These are phyloP conservation scores for Carpinus viminea DNA, from an alignment of 306 rosid genomes.

Conservation along the genomic window DNA sequence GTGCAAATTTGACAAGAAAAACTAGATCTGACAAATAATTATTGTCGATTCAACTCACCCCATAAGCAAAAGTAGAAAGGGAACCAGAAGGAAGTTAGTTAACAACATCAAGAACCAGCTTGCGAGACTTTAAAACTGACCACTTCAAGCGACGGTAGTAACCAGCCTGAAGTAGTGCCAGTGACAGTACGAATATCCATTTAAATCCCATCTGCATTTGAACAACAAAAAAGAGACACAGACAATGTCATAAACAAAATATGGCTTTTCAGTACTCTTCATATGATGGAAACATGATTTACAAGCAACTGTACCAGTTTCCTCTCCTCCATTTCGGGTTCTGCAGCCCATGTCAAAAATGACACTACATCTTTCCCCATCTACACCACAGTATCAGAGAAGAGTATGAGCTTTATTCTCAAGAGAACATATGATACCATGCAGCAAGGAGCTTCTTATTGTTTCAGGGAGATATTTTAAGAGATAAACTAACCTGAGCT, in stretches of 20 bases:
- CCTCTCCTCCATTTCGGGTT: constrained; percentile 99
- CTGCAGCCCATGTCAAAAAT: constrained; percentile 92
- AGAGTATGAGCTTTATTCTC: constrained; percentile 11
- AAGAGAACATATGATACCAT: not conserved
- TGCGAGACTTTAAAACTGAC: constrained; percentile 95
- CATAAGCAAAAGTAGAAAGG: constrained; percentile 34
- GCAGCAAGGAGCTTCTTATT: not conserved
- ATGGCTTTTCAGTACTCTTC: not conserved
- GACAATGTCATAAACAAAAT: not conserved
- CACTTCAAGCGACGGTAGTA: constrained; percentile 91
- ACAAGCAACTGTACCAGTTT: constrained; percentile 67
- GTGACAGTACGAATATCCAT: constrained; percentile 91
- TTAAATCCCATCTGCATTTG: constrained; percentile 94
- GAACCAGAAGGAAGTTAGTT: constrained; percentile 53
- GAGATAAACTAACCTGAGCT: constrained; percentile 65
- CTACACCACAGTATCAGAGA: constrained; percentile 42
- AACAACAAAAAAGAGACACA: not conserved
- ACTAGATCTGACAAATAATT: constrained; percentile 51
- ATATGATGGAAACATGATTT: not conserved
- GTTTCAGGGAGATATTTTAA: not conserved
- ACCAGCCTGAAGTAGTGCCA: constrained; percentile 92
- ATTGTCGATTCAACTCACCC: constrained; percentile 51
- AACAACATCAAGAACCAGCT: constrained; percentile 94
- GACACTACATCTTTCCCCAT: constrained; percentile 97
- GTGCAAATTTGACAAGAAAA: constrained; percentile 43